phyloP scores from a whole-genome alignment of 371 early-diverging fungal genomes.

The Thermomucor indicae-seudaticae region DNA sequence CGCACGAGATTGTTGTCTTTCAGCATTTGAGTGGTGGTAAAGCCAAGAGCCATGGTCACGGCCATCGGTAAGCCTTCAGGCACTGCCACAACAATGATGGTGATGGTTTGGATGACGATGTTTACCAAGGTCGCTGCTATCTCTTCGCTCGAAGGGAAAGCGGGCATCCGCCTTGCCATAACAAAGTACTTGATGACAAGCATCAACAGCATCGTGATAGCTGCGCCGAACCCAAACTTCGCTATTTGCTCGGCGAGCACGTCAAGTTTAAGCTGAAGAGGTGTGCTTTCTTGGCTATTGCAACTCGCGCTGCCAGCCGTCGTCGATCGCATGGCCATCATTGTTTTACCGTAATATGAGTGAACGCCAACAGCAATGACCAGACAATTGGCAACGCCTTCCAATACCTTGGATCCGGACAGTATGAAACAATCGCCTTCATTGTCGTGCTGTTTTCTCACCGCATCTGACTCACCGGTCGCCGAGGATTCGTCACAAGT shows the following conservation, averaged over 20 bases:
- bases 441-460: conserved; percentile 54
- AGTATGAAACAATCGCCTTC: conserved; percentile 76
- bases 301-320: conserved; percentile 56
- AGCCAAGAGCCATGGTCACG: conserved; percentile 92
- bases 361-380: conserved; percentile 84
- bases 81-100: conserved; percentile 94
- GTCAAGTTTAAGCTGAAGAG: conserved; percentile 87
- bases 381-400: conserved; percentile 82
- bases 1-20: conserved; percentile 95
- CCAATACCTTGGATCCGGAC: conserved; percentile 87
- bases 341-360: conserved; percentile 77
- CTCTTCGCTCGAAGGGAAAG: conserved; percentile 48
- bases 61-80: conserved; percentile 98
- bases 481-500: conserved; percentile 89
- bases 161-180: conserved; percentile 50
- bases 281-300: conserved; percentile 73
- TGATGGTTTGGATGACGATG: conserved; percentile 80
- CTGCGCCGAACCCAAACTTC: conserved; percentile 81
- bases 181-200: conserved; percentile 78
- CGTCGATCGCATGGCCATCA: conserved; percentile 82
- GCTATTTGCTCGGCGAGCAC: conserved; percentile 88
- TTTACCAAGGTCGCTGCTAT: conserved; percentile 68
- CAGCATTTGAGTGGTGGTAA: conserved; percentile 91
- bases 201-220: conserved; percentile 74
- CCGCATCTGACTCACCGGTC: conserved; percentile 88